Evolutionary conservation across 192 early-diverging fungal species (phyloP), one percentile per base, ranked within the genome.

Genomic region (Coemansia erecta): DNA sequence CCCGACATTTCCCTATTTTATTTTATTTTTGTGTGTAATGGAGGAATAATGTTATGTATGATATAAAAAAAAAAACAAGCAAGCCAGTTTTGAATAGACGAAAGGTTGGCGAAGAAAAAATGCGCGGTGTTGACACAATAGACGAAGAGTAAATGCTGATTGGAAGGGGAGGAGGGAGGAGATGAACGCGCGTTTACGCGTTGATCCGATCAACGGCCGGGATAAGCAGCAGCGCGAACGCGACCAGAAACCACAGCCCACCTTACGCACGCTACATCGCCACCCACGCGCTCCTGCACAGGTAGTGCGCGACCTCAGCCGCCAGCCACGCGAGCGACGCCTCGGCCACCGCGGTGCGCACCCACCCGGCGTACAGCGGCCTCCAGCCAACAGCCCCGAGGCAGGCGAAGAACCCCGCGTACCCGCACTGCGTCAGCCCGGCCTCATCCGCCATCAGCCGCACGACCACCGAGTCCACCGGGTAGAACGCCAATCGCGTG

Each of bases 361-460:
- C 39, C 12, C 70, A 77, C 7, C 73, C 73, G 0, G 53, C 56
- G 37, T 58, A 77, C 45, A 77, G 53, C 49, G 57, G 42, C 2
- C 18, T 2, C 41, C 0, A 10, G 47, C 41, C 0, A 43, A 11
- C 14, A 35, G 54, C 8, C 14, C 15, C 12, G 26, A 70, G 35
- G 52, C 73, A 77, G 26, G 60, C 56, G 26, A 61, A 58, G 46
- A 75, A 75, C 19, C 73, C 73, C 2, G 53, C 44, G 48, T 62
- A 75, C 4, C 37, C 66, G 19, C 42, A 17, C 19, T 22, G 1
- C 1, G 73, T 75, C 23, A 77, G 48, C n/a, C 67, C 73, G 1
- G 68, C 53, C 60, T 77, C 68, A 24, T 77, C 73, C 2, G 67
- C 73, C 60, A 77, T 52, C 60, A 77, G 56, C 1, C 73, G 54